A percentile compares a stretch with the other conserved stretches of the same genome.
Conservation (phyloP, 148 eudicot species). For the Vaccinium vitisidaea region DNA sequence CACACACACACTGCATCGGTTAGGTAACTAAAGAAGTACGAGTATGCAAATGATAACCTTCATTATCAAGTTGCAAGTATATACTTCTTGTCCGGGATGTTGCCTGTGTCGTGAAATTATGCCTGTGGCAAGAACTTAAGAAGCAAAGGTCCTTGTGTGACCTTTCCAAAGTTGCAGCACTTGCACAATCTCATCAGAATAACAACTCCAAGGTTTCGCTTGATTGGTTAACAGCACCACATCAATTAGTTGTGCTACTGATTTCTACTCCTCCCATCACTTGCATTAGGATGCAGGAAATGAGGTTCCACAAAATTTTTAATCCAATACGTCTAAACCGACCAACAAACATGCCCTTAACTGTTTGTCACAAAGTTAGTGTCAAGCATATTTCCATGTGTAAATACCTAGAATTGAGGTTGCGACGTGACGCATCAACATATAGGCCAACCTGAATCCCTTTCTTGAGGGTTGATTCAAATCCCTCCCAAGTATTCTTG, state of each 20-base stretch:
- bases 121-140: background rate
- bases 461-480: constrained; percentile 29
- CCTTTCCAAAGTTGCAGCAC: background rate
- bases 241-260: background rate
- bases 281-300: background rate
- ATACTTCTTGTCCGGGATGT: background rate
- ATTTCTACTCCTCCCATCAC: background rate
- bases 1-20: background rate
- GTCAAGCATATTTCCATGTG: background rate
- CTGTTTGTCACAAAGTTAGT: background rate
- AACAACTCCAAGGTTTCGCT: background rate
- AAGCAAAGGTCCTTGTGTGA: background rate
- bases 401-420: constrained; percentile 64
- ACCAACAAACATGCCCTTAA: background rate
- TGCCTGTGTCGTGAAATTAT: background rate
- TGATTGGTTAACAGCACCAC: background rate
- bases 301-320: background rate
- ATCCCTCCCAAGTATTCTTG: constrained; percentile 37
- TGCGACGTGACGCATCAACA: constrained; percentile 63
- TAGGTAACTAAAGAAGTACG: background rate
- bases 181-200: background rate
- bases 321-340: background rate
- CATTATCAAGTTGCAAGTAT: background rate
- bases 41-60: background rate
- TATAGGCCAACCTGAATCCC: constrained; percentile 49